Conservation (phyloP, 768 basidiomycete genomes). For the Pilatotrama ljubarskyi region DNA sequence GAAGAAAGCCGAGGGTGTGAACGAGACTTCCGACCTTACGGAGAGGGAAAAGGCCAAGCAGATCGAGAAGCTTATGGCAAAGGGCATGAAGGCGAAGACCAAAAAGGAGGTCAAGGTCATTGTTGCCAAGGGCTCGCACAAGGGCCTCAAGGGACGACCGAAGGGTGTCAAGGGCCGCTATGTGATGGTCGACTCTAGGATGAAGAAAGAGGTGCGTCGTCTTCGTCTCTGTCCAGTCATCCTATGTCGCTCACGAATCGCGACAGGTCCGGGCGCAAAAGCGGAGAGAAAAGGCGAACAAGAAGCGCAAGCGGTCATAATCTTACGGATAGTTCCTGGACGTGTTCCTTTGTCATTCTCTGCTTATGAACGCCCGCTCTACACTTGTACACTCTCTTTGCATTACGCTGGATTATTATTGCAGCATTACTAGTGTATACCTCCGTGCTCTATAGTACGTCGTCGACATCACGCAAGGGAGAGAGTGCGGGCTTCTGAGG, state of each 20-base stretch:
- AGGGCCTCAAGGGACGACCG: conserved; percentile 88
- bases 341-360: not conserved
- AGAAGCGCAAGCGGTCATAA: conserved; percentile 52
- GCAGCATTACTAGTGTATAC: conserved; percentile 7
- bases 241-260: not conserved
- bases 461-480: not conserved
- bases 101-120: conserved; percentile 80
- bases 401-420: conserved; percentile 14
- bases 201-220: conserved; percentile 82
- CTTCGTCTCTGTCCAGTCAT: conserved; percentile 1
- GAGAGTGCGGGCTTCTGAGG: not conserved
- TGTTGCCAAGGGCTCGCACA: conserved; percentile 89
- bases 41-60: conserved; percentile 93
- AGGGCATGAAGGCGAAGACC: conserved; percentile 60
- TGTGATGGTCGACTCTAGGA: conserved; percentile 89
- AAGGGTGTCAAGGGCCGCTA: conserved; percentile 96
- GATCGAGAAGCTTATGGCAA: conserved; percentile 89
- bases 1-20: conserved; percentile 95
- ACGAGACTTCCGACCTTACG: conserved; percentile 84
- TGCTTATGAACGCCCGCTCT: not conserved
- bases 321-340: not conserved
- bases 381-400: conserved; percentile 6
- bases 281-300: conserved; percentile 71
- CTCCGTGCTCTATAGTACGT: conserved; percentile 2
- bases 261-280: conserved; percentile 79